Evolutionary conservation across 2,329 filamentous ascomycete species (phyloP), one percentile per base, ranked within the genome.

Genomic region (Colletotrichum sp.): DNA sequence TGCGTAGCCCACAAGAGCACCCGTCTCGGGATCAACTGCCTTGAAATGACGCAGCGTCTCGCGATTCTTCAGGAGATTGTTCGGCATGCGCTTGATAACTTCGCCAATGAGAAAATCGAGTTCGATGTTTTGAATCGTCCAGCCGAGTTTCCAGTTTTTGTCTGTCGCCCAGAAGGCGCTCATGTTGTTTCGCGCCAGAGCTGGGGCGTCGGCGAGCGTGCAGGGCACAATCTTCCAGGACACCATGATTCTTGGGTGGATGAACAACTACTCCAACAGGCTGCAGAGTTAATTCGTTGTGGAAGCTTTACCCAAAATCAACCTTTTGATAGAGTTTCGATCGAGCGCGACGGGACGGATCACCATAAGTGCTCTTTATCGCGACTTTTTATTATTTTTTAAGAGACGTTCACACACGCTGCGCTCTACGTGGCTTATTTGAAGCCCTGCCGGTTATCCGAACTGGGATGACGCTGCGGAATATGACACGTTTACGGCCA

Each of bases 111-210:
- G 60, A 9, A 75, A 75, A 15, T 78, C 77, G 32, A 73, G 55
- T 22, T 28, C 36, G 25, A 52, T 71, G 10, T 25, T 28, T 25
- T 67, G 70, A 13, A 66, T 67, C 77, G 55, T 58, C 55, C 78
- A 78, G 8, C 77, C 48, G 4, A 80, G 66, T 12, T 68, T 65
- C 80, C 80, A 81, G 6, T 72, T 80, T 8, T 74, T 67, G 28
- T 80, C 77, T 3, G 74, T 77, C 22, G 55, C 55, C 77, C 77
- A 80, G 71, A 79, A 81, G n/a, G 79, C 80, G 52, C 72, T 75
- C 70, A 80, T 80, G 72, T 80, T 80, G 68, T 81, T 80, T 32
- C 68, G 75, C 2, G 79, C 79, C 10, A 81, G 25, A 10, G 75
- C 78, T 16, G 74, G 70, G 12, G 70, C 76, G 43, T 81, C 78